Conservation (phyloP, 2,329 filamentous ascomycete species). For the Neophaeococcomyces mojaviensis region DNA sequence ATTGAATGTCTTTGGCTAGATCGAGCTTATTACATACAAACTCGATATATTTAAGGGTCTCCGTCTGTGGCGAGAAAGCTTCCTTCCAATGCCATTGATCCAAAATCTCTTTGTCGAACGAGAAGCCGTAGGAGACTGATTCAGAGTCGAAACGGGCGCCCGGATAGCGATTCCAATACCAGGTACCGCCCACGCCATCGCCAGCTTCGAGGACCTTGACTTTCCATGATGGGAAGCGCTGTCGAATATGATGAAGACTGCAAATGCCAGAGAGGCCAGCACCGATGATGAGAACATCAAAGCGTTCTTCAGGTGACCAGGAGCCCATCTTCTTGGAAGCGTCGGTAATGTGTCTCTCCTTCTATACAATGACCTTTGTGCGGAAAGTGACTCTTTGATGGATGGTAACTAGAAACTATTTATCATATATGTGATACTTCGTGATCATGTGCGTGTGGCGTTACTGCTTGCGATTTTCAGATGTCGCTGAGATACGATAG, state of each 20-base stretch:
- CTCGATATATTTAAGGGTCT: slow-evolving; percentile 35
- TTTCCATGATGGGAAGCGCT: slow-evolving; percentile 18
- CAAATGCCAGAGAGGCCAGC: slow-evolving; percentile 18
- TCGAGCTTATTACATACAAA: slow-evolving; percentile 33
- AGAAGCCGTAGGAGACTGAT: slow-evolving; percentile 47
- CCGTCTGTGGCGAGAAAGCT: slow-evolving; percentile 31
- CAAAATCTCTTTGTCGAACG: slow-evolving; percentile 35
- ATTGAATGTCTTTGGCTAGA: slow-evolving; percentile 30
- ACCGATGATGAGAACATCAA: slow-evolving; percentile 19
- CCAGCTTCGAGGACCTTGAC: slow-evolving; percentile 31
- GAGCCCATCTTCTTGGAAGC: too few relatives aligned
- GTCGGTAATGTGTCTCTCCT: too few relatives aligned
- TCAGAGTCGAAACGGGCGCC: slow-evolving; percentile 49
- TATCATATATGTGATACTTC: too few relatives aligned
- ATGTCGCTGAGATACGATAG: too few relatives aligned
- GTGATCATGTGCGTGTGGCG: too few relatives aligned
- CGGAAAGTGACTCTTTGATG: too few relatives aligned
- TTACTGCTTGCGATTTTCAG: too few relatives aligned
- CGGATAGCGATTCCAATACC: slow-evolving; percentile 50
- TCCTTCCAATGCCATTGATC: slow-evolving; percentile 39
- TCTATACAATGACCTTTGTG: too few relatives aligned
- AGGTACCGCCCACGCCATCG: slow-evolving; percentile 29
- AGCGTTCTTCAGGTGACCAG: not conserved
- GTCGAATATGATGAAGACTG: slow-evolving; percentile 24
- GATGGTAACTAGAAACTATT: too few relatives aligned